Conservation (phyloP, 345 rosid genomes). For the Arabis hirsuta region DNA sequence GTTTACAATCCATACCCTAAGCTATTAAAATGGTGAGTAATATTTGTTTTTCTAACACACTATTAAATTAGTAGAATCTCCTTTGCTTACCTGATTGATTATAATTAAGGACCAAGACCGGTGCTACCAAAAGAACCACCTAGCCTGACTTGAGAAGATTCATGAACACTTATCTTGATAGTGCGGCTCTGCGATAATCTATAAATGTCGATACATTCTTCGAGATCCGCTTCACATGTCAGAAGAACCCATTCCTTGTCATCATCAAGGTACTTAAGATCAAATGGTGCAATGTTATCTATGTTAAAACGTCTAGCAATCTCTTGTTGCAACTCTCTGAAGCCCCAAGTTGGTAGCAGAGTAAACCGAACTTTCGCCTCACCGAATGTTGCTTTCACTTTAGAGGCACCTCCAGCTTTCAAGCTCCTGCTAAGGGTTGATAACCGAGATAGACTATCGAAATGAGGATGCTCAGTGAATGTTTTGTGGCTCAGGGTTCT, state of each 20-base stretch:
- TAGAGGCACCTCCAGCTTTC: slow-evolving; percentile 38
- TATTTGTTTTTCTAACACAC: slow-evolving; percentile 33
- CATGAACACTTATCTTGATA: slow-evolving; percentile 65
- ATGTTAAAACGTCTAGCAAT: slow-evolving; percentile 59
- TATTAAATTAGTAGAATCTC: slow-evolving; percentile 35
- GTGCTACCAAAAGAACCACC: slow-evolving; percentile 47
- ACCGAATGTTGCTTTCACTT: slow-evolving; percentile 73
- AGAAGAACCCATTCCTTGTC: slow-evolving; percentile 76
- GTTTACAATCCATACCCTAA: slow-evolving; percentile 28
- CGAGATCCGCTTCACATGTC: slow-evolving; percentile 80
- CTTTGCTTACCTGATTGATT: slow-evolving; percentile 30
- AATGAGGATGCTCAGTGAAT: slow-evolving; percentile 50
- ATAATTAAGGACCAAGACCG: slow-evolving; percentile 40
- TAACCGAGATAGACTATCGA: slow-evolving; percentile 46
- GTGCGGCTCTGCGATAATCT: slow-evolving; percentile 56
- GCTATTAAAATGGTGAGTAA: slow-evolving; percentile 34
- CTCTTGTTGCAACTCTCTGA: slow-evolving; percentile 59
- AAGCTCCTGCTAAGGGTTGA: slow-evolving; percentile 36
- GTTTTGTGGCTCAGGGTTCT: slow-evolving; percentile 73
- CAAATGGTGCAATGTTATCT: slow-evolving; percentile 47
- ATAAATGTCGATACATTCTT: slow-evolving; percentile 81
- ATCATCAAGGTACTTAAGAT: slow-evolving; percentile 74
- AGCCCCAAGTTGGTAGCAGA: slow-evolving; percentile 56
- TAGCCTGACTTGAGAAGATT: slow-evolving; percentile 46
- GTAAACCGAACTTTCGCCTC: slow-evolving; percentile 70